These are phyloP conservation scores for Colletotrichum sp. DNA, from an alignment of 2,329 filamentous ascomycete species.

Conservation along the genomic window DNA sequence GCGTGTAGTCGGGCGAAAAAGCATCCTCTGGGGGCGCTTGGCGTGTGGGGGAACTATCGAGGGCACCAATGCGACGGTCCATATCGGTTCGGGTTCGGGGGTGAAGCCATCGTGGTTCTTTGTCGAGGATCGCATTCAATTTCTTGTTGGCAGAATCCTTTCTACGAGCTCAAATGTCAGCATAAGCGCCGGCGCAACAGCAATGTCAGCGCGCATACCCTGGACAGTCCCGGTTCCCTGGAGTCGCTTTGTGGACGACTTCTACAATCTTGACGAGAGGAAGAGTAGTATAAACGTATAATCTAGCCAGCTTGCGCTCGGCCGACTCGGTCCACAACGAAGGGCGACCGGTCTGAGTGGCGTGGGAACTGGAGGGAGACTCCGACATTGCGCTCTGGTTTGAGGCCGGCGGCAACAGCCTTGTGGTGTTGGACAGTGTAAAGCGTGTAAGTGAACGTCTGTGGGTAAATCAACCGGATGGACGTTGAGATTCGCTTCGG, in stretches of 20 bases:
- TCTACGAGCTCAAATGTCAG: slow-evolving; percentile 34
- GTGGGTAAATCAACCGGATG: background rate
- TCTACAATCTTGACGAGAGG: slow-evolving; percentile 54
- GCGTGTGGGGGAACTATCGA: slow-evolving; percentile 44
- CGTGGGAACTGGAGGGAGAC: slow-evolving; percentile 32
- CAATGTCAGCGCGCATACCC: slow-evolving; percentile 1
- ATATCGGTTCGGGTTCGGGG: slow-evolving; percentile 57
- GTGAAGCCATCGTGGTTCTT: slow-evolving; percentile 63
- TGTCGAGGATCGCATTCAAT: slow-evolving; percentile 59
- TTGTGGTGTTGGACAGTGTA: background rate
- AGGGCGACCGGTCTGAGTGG: slow-evolving; percentile 51
- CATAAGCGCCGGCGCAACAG: background rate
- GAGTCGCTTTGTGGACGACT: slow-evolving; percentile 45
- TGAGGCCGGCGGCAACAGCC: slow-evolving; percentile 11
- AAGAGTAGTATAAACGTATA: slow-evolving; percentile 62
- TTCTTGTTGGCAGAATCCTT: slow-evolving; percentile 65
- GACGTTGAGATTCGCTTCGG: background rate
- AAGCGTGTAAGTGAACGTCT: slow-evolving; percentile 5
- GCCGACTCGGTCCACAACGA: slow-evolving; percentile 60
- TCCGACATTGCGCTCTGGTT: slow-evolving; percentile 8
- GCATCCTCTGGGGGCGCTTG: slow-evolving; percentile 4
- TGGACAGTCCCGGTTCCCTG: slow-evolving; percentile 23
- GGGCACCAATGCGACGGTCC: slow-evolving; percentile 51
- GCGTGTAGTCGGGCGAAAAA: background rate
- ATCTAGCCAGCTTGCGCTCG: slow-evolving; percentile 57